A percentile compares a stretch with the other conserved stretches of the same genome.
Evolutionary conservation across 306 rosid species (phyloP).

Genomic region (Sindora glabra): DNA sequence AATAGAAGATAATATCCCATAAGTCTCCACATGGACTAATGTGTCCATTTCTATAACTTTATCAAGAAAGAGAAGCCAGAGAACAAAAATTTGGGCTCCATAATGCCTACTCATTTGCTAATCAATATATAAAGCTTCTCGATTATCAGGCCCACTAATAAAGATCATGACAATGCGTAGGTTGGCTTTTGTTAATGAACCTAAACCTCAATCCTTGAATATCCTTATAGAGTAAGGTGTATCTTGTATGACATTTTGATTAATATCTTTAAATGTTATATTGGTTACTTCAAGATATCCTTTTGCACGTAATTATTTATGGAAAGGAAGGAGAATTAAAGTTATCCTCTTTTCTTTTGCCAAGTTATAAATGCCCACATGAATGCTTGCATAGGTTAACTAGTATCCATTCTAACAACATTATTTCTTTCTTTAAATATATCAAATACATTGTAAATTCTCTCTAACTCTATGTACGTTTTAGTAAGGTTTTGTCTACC

Average conservation of each 20-base stretch:
- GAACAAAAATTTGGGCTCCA: constrained; percentile 10
- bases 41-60: not conserved
- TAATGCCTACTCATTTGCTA: constrained; percentile 28
- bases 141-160: constrained; percentile 26
- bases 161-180: not conserved
- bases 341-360: not conserved
- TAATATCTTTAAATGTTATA: not conserved
- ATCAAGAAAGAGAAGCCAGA: constrained; percentile 5
- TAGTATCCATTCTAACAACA: not conserved
- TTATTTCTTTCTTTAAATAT: not conserved
- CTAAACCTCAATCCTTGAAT: not conserved
- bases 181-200: not conserved
- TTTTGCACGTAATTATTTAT: not conserved
- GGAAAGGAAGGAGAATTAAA: not conserved
- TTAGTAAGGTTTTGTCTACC: not conserved
- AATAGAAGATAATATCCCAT: not conserved
- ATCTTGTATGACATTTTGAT: not conserved
- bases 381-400: not conserved
- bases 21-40: not conserved
- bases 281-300: not conserved
- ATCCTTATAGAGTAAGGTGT: not conserved
- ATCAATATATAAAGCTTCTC: constrained; percentile 34
- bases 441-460: not conserved
- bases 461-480: not conserved
- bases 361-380: not conserved